phyloP scores from a whole-genome alignment of 2,329 filamentous ascomycete genomes.

The Metarhizium robertsii region DNA sequence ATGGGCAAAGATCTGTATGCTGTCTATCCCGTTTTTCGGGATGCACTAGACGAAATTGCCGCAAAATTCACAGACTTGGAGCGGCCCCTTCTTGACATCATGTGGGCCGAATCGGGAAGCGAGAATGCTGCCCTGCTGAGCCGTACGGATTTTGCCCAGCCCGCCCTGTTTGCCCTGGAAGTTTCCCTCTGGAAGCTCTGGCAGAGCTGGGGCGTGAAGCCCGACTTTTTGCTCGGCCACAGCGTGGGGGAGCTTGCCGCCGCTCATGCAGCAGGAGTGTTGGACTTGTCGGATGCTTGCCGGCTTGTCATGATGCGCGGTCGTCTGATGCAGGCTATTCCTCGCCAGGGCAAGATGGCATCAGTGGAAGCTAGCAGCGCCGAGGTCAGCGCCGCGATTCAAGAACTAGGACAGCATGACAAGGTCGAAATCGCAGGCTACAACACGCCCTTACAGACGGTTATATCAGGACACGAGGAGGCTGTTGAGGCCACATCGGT shows the following conservation, averaged over 20 bases:
- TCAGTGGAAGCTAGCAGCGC: too few species aligned
- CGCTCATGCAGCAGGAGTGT: slow-evolving; percentile 20
- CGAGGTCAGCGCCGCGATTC: too few species aligned
- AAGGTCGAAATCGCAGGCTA: too few species aligned
- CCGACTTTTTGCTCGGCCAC: slow-evolving; percentile 17
- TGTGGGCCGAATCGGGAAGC: slow-evolving; percentile 19
- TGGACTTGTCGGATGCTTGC: slow-evolving; percentile 20
- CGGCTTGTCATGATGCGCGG: slow-evolving; percentile 21
- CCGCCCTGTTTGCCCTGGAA: slow-evolving; percentile 23
- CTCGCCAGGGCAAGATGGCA: slow-evolving; percentile 18
- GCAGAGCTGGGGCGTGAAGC: slow-evolving; percentile 19
- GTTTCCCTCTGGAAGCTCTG: slow-evolving; percentile 22
- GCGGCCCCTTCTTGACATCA: slow-evolving; percentile 13
- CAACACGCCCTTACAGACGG: too few species aligned
- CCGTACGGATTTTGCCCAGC: slow-evolving; percentile 22
- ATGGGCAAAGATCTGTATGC: slow-evolving; percentile 22
- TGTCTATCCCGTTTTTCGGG: slow-evolving; percentile 15
- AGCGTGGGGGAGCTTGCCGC: slow-evolving; percentile 17
- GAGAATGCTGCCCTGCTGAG: slow-evolving; percentile 13
- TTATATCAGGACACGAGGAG: too few species aligned
- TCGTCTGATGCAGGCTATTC: slow-evolving; percentile 37
- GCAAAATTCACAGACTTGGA: too few species aligned
- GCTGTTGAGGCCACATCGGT: too few species aligned
- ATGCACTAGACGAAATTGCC: slow-evolving; percentile 10
- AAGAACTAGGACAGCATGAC: too few species aligned